Conservation (phyloP, 768 basidiomycete species). For the Candolleomyces eurysporus region DNA sequence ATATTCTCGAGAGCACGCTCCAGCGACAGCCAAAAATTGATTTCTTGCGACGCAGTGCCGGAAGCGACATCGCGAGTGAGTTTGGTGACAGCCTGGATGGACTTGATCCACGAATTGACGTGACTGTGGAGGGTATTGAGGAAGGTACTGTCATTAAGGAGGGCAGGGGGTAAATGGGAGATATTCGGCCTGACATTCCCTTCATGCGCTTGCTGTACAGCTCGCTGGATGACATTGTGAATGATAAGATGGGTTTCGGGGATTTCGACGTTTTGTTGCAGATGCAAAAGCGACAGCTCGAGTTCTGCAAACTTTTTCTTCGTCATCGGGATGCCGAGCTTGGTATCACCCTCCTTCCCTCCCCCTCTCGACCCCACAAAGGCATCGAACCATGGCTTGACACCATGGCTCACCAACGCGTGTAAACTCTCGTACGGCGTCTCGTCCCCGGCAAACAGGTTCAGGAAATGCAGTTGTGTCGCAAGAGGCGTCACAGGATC, state of each 20-base stretch:
- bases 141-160: constrained; percentile 85
- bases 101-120: constrained; percentile 98
- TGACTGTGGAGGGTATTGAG: constrained; percentile 91
- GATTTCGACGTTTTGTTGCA: constrained; percentile 99
- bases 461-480: constrained; percentile 86
- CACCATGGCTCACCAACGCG: constrained; percentile 90
- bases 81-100: constrained; percentile 95
- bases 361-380: constrained; percentile 84
- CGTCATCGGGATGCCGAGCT: constrained; percentile 96
- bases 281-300: constrained; percentile 88
- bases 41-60: constrained; percentile 96
- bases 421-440: constrained; percentile 96
- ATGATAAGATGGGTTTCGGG: constrained; percentile 93
- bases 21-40: constrained; percentile 98
- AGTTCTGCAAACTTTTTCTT: constrained; percentile 99
- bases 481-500: constrained; percentile 81
- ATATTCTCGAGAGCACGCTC: constrained; percentile 93
- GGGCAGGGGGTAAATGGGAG: constrained; percentile 67
- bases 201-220: constrained; percentile 73
- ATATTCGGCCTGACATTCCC: constrained; percentile 65
- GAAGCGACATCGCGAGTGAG: constrained; percentile 90
- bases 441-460: constrained; percentile 84
- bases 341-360: constrained; percentile 74
- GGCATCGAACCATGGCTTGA: constrained; percentile 98
- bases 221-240: constrained; percentile 84